Evolutionary conservation across 2,329 filamentous ascomycete species (phyloP), one percentile per base, ranked within the genome.

Genomic region (Ilyonectria mors-panacis): DNA sequence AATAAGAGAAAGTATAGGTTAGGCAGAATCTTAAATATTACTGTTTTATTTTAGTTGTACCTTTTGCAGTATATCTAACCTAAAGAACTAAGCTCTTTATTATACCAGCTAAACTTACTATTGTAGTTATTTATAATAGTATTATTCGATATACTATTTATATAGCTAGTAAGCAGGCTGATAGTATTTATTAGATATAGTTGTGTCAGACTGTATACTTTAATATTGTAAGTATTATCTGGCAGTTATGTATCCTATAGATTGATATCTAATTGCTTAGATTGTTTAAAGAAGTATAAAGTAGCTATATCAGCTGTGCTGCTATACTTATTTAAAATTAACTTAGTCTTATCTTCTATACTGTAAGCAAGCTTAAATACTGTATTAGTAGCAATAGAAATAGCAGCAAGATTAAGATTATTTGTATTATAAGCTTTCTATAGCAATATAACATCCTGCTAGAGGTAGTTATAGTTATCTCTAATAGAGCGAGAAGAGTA

Each of bases 271-370:
- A 45, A 17, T 0, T 9, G 21, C 3, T 42, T n/a, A 9, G 61
- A 73, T 7, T 62, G 30, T 1, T 6, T 1, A 10, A 1, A 4
- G 33, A 72, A 69, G 54, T 64, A 65, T 9, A 10, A 6, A 1
- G 44, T 26, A 0, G 23, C 28, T 2, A 74, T 12, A 1, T 30
- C 1, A 1, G 6, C 4, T 28, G 33, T 44, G 1, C 72, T 65
- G 2, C 48, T 56, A 0, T 58, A 21, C 28, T 66, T 62, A 3
- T 63, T 59, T 2, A 73, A 6, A 0, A 73, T 1, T 1, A 78
- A 81, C 70, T 85, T 81, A 62, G 87, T 86, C 45, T 88, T 83
- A 70, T 87, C 85, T n/a, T 74, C 71, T 67, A 75, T 70, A 51
- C 59, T 67, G 9, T 62, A 68, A 4, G 71, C 71, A 8, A 74